phyloP scores from a whole-genome alignment of 306 rosid species.

The Lotus japonicus region DNA sequence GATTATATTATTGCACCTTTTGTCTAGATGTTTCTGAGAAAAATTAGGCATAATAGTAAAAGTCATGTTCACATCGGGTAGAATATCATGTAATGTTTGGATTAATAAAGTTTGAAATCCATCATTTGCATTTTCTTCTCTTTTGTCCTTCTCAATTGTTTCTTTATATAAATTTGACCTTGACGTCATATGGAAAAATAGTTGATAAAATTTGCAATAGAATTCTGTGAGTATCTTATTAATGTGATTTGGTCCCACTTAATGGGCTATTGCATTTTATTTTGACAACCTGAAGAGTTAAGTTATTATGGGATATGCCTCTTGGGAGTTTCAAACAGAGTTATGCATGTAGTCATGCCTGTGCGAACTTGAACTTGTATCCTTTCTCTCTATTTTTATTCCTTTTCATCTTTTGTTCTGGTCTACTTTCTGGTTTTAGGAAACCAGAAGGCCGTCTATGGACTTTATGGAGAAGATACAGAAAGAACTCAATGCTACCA shows the following conservation, averaged over 20 bases:
- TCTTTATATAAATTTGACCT: neutral
- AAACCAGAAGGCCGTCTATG: slow-evolving; percentile 61
- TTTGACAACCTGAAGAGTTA: neutral
- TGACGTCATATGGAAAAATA: neutral
- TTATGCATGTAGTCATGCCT: neutral
- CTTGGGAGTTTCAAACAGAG: neutral
- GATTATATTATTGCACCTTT: neutral
- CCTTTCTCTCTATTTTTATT: neutral
- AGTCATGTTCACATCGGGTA: neutral
- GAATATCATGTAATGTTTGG: neutral
- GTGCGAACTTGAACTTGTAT: neutral
- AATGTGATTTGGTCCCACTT: neutral
- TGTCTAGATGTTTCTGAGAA: neutral
- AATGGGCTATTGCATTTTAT: neutral
- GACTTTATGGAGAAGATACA: slow-evolving; percentile 74
- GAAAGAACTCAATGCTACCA: slow-evolving; percentile 69
- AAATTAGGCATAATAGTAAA: neutral
- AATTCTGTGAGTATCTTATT: neutral
- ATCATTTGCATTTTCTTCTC: neutral
- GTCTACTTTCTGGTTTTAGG: slow-evolving; percentile 30
- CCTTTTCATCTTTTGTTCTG: neutral
- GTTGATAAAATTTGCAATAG: neutral
- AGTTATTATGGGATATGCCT: neutral
- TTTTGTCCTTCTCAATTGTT: neutral
- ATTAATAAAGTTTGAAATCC: neutral